Conservation (phyloP, 345 rosid genomes). For the Salix brachista region DNA sequence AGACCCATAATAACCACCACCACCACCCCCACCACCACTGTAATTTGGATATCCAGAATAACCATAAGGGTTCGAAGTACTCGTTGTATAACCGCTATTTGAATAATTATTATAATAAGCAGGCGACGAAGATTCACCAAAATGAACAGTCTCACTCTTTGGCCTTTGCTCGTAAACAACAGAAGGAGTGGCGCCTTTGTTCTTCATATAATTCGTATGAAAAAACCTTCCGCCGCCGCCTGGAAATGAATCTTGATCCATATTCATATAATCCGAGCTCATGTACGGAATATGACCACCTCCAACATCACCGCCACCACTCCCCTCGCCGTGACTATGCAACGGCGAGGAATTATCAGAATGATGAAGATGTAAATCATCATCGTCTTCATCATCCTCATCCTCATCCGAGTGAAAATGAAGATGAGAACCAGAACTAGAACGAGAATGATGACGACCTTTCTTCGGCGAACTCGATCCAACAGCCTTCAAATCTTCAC, state of each 20-base stretch:
- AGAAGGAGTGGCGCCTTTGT: slow-evolving; percentile 44
- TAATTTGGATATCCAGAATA: slow-evolving; percentile 38
- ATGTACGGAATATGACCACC: slow-evolving; percentile 16
- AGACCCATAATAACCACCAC: slow-evolving; percentile 38
- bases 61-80: slow-evolving; percentile 20
- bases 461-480: slow-evolving; percentile 15
- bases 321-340: slow-evolving; percentile 20
- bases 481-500: slow-evolving; percentile 5
- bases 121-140: slow-evolving; percentile 66
- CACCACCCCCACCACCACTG: slow-evolving; percentile 23
- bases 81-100: slow-evolving; percentile 19
- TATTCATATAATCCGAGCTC: slow-evolving; percentile 19
- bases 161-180: slow-evolving; percentile 69
- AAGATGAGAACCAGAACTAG: slow-evolving; percentile 68
- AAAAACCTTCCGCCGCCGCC: slow-evolving; percentile 38
- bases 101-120: slow-evolving; percentile 23
- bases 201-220: slow-evolving; percentile 82
- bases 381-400: slow-evolving; percentile 42
- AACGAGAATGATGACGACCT: slow-evolving; percentile 28
- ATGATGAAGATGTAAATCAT: slow-evolving; percentile 30
- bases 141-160: slow-evolving; percentile 39
- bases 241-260: slow-evolving; percentile 22
- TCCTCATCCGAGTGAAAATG: slow-evolving; percentile 40
- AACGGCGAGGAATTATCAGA: slow-evolving; percentile 56
- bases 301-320: slow-evolving; percentile 10